Conservation (phyloP, 176 grass and related monocot species). For the Ananas comosus region DNA sequence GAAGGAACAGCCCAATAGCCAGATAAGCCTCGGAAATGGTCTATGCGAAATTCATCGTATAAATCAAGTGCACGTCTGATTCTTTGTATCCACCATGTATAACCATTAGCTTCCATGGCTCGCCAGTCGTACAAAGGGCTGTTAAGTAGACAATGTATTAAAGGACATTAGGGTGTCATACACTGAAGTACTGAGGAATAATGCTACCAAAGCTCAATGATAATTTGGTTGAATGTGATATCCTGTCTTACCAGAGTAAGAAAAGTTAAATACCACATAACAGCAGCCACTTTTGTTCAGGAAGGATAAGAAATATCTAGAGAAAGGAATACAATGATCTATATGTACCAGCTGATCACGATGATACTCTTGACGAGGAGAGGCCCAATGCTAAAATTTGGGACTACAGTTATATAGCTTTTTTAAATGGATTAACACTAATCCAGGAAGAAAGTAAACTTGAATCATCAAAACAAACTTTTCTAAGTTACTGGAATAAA, state of each 20-base stretch:
- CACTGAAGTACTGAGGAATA: background rate
- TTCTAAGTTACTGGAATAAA: background rate
- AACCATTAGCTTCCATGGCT: constrained; percentile 71
- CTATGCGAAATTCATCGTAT: constrained; percentile 95
- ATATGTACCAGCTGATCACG: background rate
- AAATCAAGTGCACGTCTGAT: constrained; percentile 94
- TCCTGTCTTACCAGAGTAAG: background rate
- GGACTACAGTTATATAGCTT: background rate
- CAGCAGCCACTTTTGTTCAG: background rate
- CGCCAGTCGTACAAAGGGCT: constrained; percentile 92
- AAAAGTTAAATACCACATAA: background rate
- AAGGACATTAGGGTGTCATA: constrained; percentile 10
- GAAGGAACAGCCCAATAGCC: constrained; percentile 90
- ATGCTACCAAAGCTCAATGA: background rate
- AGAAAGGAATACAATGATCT: background rate
- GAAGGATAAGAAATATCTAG: background rate
- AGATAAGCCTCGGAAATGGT: constrained; percentile 87
- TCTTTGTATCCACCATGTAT: constrained; percentile 88
- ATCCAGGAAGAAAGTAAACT: background rate
- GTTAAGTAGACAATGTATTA: constrained; percentile 16
- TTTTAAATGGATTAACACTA: background rate
- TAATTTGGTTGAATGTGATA: background rate
- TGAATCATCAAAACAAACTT: too few relatives aligned
- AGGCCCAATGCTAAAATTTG: background rate
- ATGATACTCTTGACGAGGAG: background rate